phyloP scores from a whole-genome alignment of 2,329 filamentous ascomycete genomes.

The Aplosporella prunicola region DNA sequence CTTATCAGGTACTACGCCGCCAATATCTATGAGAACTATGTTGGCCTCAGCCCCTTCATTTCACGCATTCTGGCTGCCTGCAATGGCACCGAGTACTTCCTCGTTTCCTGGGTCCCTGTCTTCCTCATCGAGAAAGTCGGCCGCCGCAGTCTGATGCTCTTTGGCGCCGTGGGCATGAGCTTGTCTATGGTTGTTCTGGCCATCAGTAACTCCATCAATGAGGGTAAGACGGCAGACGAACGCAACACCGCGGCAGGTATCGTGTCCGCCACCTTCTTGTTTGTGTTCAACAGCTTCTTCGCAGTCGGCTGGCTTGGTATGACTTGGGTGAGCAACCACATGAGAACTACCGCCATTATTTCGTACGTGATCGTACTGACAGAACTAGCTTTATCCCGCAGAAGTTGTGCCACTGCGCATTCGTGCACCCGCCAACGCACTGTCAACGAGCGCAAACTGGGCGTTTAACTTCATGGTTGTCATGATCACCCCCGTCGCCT shows the following conservation, averaged over 20 bases:
- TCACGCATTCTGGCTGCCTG: constrained; percentile 30
- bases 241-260: constrained; percentile 10
- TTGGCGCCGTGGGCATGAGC: constrained; percentile 28
- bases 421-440: constrained; percentile 75
- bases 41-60: constrained; percentile 27
- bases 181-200: constrained; percentile 27
- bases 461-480: constrained; percentile 50
- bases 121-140: constrained; percentile 32
- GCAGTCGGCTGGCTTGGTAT: constrained; percentile 67
- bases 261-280: constrained; percentile 65
- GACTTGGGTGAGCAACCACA: constrained; percentile 44
- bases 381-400: constrained; percentile 38
- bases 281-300: constrained; percentile 89
- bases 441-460: constrained; percentile 74
- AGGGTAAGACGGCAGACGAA: constrained; percentile 5
- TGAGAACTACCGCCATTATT: neutral
- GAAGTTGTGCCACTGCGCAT: constrained; percentile 86
- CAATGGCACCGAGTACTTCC: constrained; percentile 34
- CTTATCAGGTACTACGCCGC: constrained; percentile 34
- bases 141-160: constrained; percentile 29
- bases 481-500: constrained; percentile 55
- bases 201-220: constrained; percentile 21
- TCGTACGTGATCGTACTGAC: constrained; percentile 12
- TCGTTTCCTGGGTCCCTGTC: constrained; percentile 33
- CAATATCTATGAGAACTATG: constrained; percentile 33